These are phyloP conservation scores for Takashimella koratensis DNA, from an alignment of 1,284 basidiomycete genomes.

Conservation along the genomic window DNA sequence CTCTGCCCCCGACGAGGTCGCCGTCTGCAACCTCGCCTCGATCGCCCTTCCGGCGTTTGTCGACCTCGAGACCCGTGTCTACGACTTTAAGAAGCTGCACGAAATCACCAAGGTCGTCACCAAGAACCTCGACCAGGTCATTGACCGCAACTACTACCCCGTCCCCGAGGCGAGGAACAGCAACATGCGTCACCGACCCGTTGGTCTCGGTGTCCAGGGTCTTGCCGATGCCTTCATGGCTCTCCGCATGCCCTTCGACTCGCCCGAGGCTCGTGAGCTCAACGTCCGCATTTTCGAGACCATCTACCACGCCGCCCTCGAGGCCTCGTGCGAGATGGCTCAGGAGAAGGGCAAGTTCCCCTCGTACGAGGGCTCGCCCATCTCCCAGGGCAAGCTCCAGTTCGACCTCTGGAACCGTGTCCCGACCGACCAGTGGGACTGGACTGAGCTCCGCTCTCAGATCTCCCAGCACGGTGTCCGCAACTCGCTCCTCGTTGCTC, in stretches of 20 bases:
- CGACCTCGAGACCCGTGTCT: slow-evolving; percentile 54
- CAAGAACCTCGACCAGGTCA: slow-evolving; percentile 74
- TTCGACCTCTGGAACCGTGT: slow-evolving; percentile 94
- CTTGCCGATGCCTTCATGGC: slow-evolving; percentile 99
- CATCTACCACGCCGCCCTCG: slow-evolving; percentile 93
- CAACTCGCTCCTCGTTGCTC: slow-evolving; percentile 92
- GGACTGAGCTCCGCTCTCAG: slow-evolving; percentile 81
- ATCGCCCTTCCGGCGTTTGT: slow-evolving; percentile 90
- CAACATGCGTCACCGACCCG: slow-evolving; percentile 97
- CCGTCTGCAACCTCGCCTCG: slow-evolving; percentile 98
- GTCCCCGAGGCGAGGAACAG: slow-evolving; percentile 84
- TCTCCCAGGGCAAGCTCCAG: slow-evolving; percentile 82
- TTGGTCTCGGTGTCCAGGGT: slow-evolving; percentile 97
- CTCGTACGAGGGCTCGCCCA: slow-evolving; percentile 88
- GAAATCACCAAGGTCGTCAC: slow-evolving; percentile 89
- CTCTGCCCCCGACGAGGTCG: slow-evolving; percentile 94
- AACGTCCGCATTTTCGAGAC: slow-evolving; percentile 99
- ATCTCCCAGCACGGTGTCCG: slow-evolving; percentile 82
- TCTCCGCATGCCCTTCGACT: slow-evolving; percentile 93
- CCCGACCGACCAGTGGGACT: slow-evolving; percentile 94
- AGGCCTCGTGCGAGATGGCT: slow-evolving; percentile 89
- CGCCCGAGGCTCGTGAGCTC: slow-evolving; percentile 76
- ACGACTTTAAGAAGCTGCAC: slow-evolving; percentile 94
- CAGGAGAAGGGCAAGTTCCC: slow-evolving; percentile 79
- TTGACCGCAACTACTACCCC: slow-evolving; percentile 64